Percentiles rank a stretch among this genome's conserved stretches.
phyloP scores from a whole-genome alignment of 352 stramenopile species.

The Pythium grandisporangium region DNA sequence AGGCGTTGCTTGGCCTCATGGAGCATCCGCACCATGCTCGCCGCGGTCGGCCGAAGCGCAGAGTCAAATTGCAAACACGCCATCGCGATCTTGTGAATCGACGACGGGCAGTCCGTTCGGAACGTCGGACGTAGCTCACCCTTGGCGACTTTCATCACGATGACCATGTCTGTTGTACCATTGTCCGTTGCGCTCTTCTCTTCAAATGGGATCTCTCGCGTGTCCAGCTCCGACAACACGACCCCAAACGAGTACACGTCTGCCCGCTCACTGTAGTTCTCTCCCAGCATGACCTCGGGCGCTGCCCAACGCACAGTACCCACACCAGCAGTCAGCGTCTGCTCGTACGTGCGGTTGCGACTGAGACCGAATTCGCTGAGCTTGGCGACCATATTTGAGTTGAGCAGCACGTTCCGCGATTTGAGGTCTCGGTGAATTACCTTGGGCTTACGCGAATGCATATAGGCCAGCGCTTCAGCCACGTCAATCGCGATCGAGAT shows the following conservation, averaged over 20 bases:
- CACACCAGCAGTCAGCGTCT: slow-evolving; percentile 64
- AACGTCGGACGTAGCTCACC: slow-evolving; percentile 64
- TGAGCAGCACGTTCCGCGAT: slow-evolving; percentile 74
- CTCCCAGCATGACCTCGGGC: slow-evolving; percentile 69
- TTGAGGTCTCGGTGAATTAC: slow-evolving; percentile 80
- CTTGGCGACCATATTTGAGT: slow-evolving; percentile 62
- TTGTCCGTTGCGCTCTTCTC: slow-evolving; percentile 54
- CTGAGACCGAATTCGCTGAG: slow-evolving; percentile 67
- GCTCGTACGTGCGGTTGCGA: slow-evolving; percentile 66
- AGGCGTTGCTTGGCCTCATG: no score
- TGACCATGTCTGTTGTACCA: slow-evolving; percentile 53
- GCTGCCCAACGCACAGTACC: slow-evolving; percentile 75
- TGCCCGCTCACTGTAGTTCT: slow-evolving; percentile 73
- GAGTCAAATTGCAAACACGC: slow-evolving; percentile 72
- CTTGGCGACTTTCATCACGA: slow-evolving; percentile 63
- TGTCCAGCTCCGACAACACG: slow-evolving; percentile 70
- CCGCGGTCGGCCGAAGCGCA: slow-evolving; percentile 46
- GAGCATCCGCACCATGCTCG: slow-evolving; percentile 61
- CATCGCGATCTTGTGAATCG: slow-evolving; percentile 32
- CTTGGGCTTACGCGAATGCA: slow-evolving; percentile 63
- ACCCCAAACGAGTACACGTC: slow-evolving; percentile 81
- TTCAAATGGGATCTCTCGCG: slow-evolving; percentile 71
- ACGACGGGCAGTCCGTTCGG: slow-evolving; percentile 12
- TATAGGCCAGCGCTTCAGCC: slow-evolving; percentile 58
- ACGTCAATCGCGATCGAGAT: slow-evolving; percentile 74